Conservation (phyloP, 2,329 filamentous ascomycete genomes). For the Xylaria sp. region DNA sequence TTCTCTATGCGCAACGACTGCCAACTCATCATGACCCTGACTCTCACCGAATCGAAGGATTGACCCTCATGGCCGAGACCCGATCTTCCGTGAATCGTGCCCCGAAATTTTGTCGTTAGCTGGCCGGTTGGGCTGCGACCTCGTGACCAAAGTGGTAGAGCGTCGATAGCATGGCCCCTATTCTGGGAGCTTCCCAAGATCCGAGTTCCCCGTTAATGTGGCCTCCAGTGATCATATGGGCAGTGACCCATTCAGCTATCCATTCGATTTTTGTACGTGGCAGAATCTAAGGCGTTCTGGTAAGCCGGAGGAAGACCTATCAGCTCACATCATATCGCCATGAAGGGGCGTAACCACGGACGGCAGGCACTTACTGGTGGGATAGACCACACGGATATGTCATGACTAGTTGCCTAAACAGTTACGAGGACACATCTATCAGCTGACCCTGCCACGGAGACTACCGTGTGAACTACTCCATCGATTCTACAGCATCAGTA, state of each 20-base stretch:
- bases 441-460: not conserved
- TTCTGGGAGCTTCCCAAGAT: not conserved
- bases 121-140: constrained; percentile 29
- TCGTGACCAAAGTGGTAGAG: constrained; percentile 14
- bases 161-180: constrained; percentile 3
- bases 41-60: constrained; percentile 30
- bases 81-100: constrained; percentile 20
- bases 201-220: not conserved
- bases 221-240: constrained; percentile 4
- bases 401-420: not conserved
- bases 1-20: constrained; percentile 26
- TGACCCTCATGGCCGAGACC: constrained; percentile 13
- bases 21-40: constrained; percentile 33
- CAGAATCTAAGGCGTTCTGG: not conserved
- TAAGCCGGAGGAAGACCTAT: not conserved
- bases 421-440: not conserved
- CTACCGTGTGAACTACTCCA: too few relatives aligned
- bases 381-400: not conserved
- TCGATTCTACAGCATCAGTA: too few relatives aligned
- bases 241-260: not conserved
- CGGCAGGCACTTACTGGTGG: not conserved
- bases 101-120: constrained; percentile 11
- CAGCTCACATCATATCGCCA: not conserved
- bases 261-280: not conserved
- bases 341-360: not conserved